These are phyloP conservation scores for Tolypocladium album DNA, from an alignment of 2,329 filamentous ascomycete genomes.

Conservation along the genomic window DNA sequence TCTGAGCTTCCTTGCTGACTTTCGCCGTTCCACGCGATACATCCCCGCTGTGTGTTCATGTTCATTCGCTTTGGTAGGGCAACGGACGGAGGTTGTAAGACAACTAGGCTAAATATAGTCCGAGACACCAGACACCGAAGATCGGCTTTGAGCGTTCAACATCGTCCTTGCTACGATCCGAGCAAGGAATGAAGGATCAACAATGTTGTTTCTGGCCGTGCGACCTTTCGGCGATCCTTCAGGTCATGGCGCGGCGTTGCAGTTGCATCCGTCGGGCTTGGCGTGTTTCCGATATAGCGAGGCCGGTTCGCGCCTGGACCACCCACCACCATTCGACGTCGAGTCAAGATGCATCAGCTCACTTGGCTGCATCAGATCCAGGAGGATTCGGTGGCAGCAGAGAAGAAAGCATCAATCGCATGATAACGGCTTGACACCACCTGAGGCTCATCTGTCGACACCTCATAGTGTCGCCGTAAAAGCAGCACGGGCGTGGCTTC, in stretches of 20 bases:
- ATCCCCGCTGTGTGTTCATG: background rate
- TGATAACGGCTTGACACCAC: background rate
- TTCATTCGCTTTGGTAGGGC: background rate
- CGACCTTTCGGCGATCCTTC: background rate
- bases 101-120: background rate
- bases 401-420: background rate
- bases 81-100: background rate
- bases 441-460: background rate
- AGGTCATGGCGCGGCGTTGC: background rate
- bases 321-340: background rate
- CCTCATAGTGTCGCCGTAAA: background rate
- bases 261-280: background rate
- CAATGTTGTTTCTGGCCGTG: background rate
- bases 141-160: no score
- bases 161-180: background rate
- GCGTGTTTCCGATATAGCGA: background rate
- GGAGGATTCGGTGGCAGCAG: background rate
- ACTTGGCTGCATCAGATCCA: background rate
- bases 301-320: background rate
- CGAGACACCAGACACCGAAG: background rate
- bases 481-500: background rate
- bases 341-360: background rate
- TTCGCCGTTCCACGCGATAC: background rate
- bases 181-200: background rate
- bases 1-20: background rate